Percentiles rank a stretch among this genome's conserved stretches.
Evolutionary conservation across 805 yeast genomes (phyloP).

Genomic region (Starmerella scarabaei): DNA sequence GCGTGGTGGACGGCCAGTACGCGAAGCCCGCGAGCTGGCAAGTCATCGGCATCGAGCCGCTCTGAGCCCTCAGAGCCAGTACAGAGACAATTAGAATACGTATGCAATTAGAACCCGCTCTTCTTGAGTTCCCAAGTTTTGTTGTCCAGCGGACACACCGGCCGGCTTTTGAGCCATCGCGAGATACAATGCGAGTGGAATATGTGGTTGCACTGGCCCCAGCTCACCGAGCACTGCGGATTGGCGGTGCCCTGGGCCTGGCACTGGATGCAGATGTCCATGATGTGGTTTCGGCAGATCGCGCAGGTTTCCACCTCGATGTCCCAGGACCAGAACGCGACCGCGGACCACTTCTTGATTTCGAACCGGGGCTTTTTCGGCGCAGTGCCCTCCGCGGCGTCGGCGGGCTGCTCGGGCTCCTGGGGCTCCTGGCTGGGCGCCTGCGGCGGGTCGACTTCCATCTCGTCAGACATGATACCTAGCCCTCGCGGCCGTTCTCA

Average conservation of each 20-base stretch:
- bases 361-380: conserved; percentile 43
- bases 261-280: conserved; percentile 96
- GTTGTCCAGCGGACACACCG: conserved; percentile 92
- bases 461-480: not conserved
- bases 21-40: not conserved
- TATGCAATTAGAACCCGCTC: conserved; percentile 43
- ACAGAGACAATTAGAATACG: not conserved
- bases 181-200: conserved; percentile 95
- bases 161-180: conserved; percentile 88
- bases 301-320: conserved; percentile 93
- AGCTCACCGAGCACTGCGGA: conserved; percentile 81
- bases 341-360: conserved; percentile 96
- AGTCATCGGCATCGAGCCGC: not conserved
- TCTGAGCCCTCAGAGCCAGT: not conserved
- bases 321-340: conserved; percentile 99
- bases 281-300: conserved; percentile 90
- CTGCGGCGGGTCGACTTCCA: conserved; percentile 1
- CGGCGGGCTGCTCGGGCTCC: not conserved
- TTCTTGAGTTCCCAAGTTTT: conserved; percentile 73
- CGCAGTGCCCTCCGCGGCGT: not conserved
- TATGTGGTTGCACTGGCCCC: conserved; percentile 97
- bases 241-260: conserved; percentile 64
- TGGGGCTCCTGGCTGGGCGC: not conserved
- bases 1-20: not conserved
- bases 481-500: too few relatives aligned